Evolutionary conservation across 202 grass and related monocot species (phyloP), one percentile per base, ranked within the genome.

Genomic region (Carex arenaria): DNA sequence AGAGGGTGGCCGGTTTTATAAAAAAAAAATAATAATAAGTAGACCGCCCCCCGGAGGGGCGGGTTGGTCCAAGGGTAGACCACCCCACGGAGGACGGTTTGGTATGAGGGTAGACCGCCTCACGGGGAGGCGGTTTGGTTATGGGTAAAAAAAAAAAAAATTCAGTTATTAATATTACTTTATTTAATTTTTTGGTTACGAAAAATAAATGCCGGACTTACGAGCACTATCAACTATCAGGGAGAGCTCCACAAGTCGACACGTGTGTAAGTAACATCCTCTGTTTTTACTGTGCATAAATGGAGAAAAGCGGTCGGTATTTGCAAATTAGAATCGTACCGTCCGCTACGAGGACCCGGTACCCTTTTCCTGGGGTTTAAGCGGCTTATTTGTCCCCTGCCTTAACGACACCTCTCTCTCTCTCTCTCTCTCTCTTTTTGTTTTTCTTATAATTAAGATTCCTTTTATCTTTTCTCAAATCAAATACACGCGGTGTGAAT

Each of bases 311-410:
- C 12, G 20, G 20, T 28, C 11, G 14, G 60, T 12, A 18, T 30
- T 62, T 63, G 4, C 18, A 49, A 10, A 49, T 49, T 59, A 31
- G 22, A 7, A n/a, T 61, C 54, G 53, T 61, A 81, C 78, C 57
- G 78, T 51, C 18, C 12, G 78, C 38, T 81, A 81, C 78, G 42
- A 45, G 61, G 38, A 81, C 79, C 60, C 13, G 17, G 20, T 64
- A 30, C 67, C 61, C 36, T 64, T 64, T 18, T 81, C 61, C 36
- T 64, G 5, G 17, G 75, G 30, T 60, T 19, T 20, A 4, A 30
- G 10, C 32, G 31, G 65, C 5, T 68, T 14, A 31, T 17, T 4
- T n/a, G n/a, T n/a, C n/a, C n/a, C n/a, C 7, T 47, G 43, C 45
- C 10, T 61, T 61, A 1, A 26, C n/a, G n/a, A n/a, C n/a, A n/a